Conservation (phyloP, 2,329 filamentous ascomycete genomes). For the Penicillium brevicompactum region DNA sequence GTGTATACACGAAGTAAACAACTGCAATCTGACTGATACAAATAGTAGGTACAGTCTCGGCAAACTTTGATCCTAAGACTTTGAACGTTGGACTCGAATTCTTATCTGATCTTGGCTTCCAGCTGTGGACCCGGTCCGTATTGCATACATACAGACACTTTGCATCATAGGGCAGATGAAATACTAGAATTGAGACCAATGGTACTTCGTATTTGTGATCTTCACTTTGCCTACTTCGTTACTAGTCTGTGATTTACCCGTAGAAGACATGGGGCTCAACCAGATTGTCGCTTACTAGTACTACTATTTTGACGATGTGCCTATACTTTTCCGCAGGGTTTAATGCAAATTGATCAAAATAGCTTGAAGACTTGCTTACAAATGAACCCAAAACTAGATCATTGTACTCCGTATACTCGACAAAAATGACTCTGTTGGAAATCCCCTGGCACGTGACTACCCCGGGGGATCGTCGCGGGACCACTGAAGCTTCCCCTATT, state of each 20-base stretch:
- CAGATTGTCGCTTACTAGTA: not conserved
- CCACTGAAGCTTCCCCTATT: slow-evolving; percentile 25
- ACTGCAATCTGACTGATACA: not conserved
- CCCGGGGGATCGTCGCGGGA: slow-evolving; percentile 14
- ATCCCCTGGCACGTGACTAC: slow-evolving; percentile 19
- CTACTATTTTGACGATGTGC: too few species aligned
- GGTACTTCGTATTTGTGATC: not conserved
- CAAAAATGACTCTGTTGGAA: not conserved
- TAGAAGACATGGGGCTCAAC: not conserved
- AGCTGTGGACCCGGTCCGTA: not conserved
- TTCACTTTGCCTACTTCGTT: not conserved
- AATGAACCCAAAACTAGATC: too few species aligned
- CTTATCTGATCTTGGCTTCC: slow-evolving; percentile 1
- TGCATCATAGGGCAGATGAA: not conserved
- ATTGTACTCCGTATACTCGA: too few species aligned
- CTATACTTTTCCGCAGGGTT: too few species aligned
- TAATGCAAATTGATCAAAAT: too few species aligned
- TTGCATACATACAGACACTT: not conserved
- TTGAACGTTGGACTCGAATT: not conserved
- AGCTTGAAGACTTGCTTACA: too few species aligned
- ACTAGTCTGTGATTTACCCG: too few species aligned
- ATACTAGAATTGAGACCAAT: too few species aligned
- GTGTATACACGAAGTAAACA: not conserved
- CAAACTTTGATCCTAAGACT: not conserved
- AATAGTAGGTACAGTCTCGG: not conserved